Base-by-base conservation (phyloP, 176 grass and related monocot species). In the Urochloa ruziziensis region DNA sequence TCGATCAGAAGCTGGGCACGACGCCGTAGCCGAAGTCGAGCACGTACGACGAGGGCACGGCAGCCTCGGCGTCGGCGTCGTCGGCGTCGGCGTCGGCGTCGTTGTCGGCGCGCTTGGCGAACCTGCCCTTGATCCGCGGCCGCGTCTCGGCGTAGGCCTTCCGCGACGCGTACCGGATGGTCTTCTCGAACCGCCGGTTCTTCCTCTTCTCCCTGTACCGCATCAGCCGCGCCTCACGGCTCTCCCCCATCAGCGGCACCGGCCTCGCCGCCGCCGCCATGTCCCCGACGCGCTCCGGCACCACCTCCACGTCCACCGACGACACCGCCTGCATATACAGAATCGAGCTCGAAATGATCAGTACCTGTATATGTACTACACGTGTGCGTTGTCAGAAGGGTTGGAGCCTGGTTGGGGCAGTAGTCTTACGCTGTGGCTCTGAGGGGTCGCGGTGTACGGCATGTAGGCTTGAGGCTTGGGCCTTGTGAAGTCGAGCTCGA, bases 151-250 rank as follows among this genome's bases (percentile, higher is more conserved):
- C 96, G 37, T 98, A 98, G 9, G 96, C 96, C 80, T 98, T 98
- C 47, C 96, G 82, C 7, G 96, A 95, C 18, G 96, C 96, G 78
- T 98, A 98, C 30, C 93, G 87, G 70, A 98, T 95, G 32, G 89
- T 98, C 89, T 98, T 98, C 91, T 95, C 96, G 85, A 98, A 98
- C 70, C 92, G 63, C 40, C 96, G 84, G 75, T 84, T 95, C 93
- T 98, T 98, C 80, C 87, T 27, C 82, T 98, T 98, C 91, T 98
- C 89, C 17, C 96, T 69, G 85, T 98, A 98, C 18, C 96, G 73
- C 96, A 93, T 95, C 85, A 98, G 88, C 79, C 96, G 74, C 24
- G 89, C 89, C 87, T 91, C 84, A 79, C 96, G 33, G 5, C 88
- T 89, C 46, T 89, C 69, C 7, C 88, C 91, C 23, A 77, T 60